phyloP scores from a whole-genome alignment of 352 stramenopile genomes.

The Phytophthora fragariaefolia region DNA sequence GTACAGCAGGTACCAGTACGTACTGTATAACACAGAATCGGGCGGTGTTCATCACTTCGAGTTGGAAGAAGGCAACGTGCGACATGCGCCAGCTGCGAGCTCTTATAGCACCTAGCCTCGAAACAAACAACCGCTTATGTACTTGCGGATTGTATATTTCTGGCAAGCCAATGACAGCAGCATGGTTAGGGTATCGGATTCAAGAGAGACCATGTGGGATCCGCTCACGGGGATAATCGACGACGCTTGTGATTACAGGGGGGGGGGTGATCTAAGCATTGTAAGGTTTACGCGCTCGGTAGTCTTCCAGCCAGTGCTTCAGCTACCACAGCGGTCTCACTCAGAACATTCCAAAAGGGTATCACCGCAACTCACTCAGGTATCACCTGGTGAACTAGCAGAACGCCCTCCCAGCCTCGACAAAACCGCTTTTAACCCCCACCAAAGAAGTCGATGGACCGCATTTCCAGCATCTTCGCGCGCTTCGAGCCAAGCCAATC shows the following conservation, averaged over 20 bases:
- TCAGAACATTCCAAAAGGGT: background rate
- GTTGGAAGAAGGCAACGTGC: background rate
- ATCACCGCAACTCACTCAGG: background rate
- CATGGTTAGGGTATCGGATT: constrained; percentile 4
- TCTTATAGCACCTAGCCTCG: background rate
- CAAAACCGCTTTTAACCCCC: background rate
- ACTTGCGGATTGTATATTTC: background rate
- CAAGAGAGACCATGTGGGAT: background rate
- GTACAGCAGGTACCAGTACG: no score
- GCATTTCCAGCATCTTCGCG: constrained; percentile 28
- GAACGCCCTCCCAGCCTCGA: background rate
- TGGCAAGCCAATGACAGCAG: constrained; percentile 2
- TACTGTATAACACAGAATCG: constrained; percentile 27
- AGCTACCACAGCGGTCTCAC: background rate
- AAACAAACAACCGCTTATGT: constrained; percentile 4
- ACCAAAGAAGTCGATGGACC: constrained; percentile 14
- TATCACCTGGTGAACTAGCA: constrained; percentile 17
- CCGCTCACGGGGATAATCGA: constrained; percentile 5
- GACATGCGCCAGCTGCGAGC: constrained; percentile 10
- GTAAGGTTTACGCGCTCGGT: constrained; percentile 9
- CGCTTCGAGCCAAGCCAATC: constrained; percentile 21
- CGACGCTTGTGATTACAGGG: background rate
- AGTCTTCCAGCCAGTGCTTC: background rate
- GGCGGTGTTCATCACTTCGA: constrained; percentile 21
- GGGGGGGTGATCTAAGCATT: background rate